phyloP scores from a whole-genome alignment of 371 early-diverging fungal species.

The Apophysomyces elegans region DNA sequence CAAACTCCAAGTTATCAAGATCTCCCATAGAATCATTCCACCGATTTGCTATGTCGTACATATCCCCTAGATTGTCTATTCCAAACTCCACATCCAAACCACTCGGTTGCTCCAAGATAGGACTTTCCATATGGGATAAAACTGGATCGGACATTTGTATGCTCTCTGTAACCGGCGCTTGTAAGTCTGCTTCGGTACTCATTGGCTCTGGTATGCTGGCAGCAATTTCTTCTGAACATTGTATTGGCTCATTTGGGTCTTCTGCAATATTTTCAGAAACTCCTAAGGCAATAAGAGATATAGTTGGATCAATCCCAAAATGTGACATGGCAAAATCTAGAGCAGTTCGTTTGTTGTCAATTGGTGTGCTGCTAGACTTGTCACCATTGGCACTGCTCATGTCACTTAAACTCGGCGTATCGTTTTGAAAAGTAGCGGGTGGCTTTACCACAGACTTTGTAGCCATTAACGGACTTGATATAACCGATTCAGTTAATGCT shows the following conservation, averaged over 20 bases:
- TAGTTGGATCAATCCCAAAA: constrained; percentile 6
- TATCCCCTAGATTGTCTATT: not conserved
- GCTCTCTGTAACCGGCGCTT: not conserved
- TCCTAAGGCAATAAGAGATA: not conserved
- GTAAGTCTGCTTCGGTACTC: not conserved
- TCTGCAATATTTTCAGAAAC: not conserved
- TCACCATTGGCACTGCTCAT: not conserved
- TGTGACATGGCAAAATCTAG: not conserved
- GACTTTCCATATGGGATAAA: not conserved
- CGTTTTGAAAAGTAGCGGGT: not conserved
- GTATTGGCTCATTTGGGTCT: not conserved
- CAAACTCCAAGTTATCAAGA: constrained; percentile 46
- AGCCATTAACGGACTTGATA: constrained; percentile 40
- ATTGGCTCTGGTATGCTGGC: not conserved
- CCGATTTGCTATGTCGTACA: not conserved
- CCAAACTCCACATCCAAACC: constrained; percentile 1
- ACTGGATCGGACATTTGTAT: no score
- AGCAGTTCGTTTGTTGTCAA: not conserved
- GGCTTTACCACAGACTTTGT: constrained; percentile 36
- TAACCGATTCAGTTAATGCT: constrained; percentile 31
- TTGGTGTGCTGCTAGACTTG: not conserved
- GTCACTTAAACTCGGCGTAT: not conserved
- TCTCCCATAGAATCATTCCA: constrained; percentile 37
- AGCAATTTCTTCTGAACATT: not conserved
- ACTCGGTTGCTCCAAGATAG: not conserved